Conservation (phyloP, 768 basidiomycete genomes). For the Erythrobasidium yunnanense region DNA sequence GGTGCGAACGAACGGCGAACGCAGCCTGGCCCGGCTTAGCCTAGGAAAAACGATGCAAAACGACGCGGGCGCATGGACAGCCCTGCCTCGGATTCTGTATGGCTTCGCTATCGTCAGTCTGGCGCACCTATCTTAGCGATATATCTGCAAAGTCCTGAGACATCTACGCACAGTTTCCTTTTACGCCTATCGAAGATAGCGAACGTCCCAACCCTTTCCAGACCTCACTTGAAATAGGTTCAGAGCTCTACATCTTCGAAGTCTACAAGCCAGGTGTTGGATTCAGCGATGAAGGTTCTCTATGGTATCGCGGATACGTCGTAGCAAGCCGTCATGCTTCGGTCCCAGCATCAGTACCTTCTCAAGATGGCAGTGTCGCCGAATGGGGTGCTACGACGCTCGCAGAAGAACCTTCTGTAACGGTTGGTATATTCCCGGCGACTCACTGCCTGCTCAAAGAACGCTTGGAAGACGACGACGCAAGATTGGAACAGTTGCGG, state of each 20-base stretch:
- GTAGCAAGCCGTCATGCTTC: constrained; percentile 25
- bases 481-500: constrained; percentile 5
- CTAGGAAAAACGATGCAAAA: too few relatives aligned
- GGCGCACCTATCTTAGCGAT: not conserved
- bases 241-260: constrained; percentile 95
- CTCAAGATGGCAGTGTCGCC: constrained; percentile 61
- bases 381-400: constrained; percentile 23
- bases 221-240: constrained; percentile 71
- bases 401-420: constrained; percentile 32
- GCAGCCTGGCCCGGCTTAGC: too few relatives aligned
- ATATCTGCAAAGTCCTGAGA: not conserved
- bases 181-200: not conserved
- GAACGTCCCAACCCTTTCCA: constrained; percentile 25
- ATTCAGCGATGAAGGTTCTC: constrained; percentile 46
- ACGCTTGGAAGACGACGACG: constrained; percentile 34
- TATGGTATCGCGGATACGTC: constrained; percentile 90
- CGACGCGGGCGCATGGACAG: constrained; percentile 3
- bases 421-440: constrained; percentile 39
- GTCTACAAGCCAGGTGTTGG: constrained; percentile 37
- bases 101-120: constrained; percentile 23
- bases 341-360: constrained; percentile 15
- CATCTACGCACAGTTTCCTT: not conserved
- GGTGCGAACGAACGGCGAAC: too few relatives aligned
- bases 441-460: constrained; percentile 35
- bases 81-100: constrained; percentile 21